Evolutionary conservation across 2,329 filamentous ascomycete species (phyloP).

Genomic region (Xylariaceae sp.): DNA sequence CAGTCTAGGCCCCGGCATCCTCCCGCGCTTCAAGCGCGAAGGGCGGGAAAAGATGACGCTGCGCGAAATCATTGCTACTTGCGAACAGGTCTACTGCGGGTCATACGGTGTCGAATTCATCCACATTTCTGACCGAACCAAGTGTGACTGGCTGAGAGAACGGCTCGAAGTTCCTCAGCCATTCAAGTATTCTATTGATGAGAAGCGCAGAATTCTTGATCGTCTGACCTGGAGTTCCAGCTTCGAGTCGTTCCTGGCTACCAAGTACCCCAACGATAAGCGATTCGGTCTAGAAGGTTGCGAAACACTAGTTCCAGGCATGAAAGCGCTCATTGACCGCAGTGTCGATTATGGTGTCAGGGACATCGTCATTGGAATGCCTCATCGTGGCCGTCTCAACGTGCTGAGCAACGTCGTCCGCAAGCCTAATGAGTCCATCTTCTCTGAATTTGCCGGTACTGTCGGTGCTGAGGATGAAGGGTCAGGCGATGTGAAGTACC

Average conservation of each 20-base stretch:
- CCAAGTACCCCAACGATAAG: constrained; percentile 99
- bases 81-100: constrained; percentile 93
- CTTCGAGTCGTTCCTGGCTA: constrained; percentile 91
- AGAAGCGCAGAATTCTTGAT: constrained; percentile 96
- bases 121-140: constrained; percentile 93
- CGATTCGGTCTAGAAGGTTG: constrained; percentile 97
- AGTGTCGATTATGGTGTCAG: constrained; percentile 98
- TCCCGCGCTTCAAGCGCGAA: constrained; percentile 87
- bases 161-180: constrained; percentile 89
- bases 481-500: constrained; percentile 98
- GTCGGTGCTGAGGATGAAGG: constrained; percentile 87
- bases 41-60: constrained; percentile 92
- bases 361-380: constrained; percentile 99
- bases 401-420: constrained; percentile 97
- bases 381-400: constrained; percentile 95
- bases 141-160: constrained; percentile 97
- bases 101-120: constrained; percentile 99
- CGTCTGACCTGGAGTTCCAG: constrained; percentile 97
- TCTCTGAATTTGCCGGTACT: constrained; percentile 92
- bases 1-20: constrained; percentile 84
- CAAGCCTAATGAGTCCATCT: constrained; percentile 99
- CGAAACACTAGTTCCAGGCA: constrained; percentile 93
- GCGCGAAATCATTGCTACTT: constrained; percentile 85
- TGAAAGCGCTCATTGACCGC: constrained; percentile 98
- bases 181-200: constrained; percentile 96